Evolutionary conservation across 345 rosid species (phyloP), one percentile per base, ranked within the genome.

Genomic region (Gossypium raimondii): DNA sequence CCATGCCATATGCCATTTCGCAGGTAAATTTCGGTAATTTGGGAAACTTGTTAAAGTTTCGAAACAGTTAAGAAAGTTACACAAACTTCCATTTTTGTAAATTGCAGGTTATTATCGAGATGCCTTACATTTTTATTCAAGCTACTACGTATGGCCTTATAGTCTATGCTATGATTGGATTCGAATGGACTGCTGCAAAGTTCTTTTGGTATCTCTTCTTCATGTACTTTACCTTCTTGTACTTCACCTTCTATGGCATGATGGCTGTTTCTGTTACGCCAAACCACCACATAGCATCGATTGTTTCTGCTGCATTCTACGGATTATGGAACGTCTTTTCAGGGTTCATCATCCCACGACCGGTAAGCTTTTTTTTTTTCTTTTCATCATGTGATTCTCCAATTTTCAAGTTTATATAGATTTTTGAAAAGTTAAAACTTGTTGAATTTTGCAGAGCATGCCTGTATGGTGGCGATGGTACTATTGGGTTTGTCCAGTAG

Each of bases 161-260:
- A 60, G 89, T 89, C 18, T 88, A 90, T 48, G 65, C 87, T 0
- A 90, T 90, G 94, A 87, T 88, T 3, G 89, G 89, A 9, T 90
- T 85, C 43, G 87, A 90, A 61, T 82, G 88, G 88, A 83, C 77
- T 14, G 85, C 75, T 7, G 82, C 66, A 2, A 90, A 87, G 65
- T 87, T 87, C 82, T 84, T 88, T 43, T 88, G 95, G 93, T 90
- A 87, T n/a, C 43, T 85, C 34, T 90, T 84, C 81, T 90, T 87
- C 56, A 82, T 86, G 84, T 84, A 62, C 81, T 83, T 82, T 77
- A 82, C 94, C 7, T 72, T 90, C 17, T 71, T 90, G 25, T 87
- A 88, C 82, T 90, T 86, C 86, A 86, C 95, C 75, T 89, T 71
- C 79, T 87, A 87, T 3, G 95, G 93, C 9, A 90, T 89, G 93